phyloP scores from a whole-genome alignment of 192 early-diverging fungal genomes.

The Funneliformis geosporum region DNA sequence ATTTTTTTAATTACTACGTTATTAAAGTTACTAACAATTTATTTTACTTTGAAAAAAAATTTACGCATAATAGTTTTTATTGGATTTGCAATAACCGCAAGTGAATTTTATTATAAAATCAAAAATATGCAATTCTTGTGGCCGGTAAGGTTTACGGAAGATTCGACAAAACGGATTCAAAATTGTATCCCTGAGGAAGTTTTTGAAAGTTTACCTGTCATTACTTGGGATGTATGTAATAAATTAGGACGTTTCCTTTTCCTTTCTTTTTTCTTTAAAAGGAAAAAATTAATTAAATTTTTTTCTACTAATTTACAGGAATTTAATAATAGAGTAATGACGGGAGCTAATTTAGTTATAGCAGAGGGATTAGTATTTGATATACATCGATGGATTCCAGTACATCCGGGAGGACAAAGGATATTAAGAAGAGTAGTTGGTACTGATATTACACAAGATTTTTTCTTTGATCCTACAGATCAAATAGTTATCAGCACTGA shows the following conservation, averaged over 20 bases:
- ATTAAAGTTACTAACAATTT: background rate
- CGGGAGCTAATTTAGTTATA: slow-evolving; percentile 20
- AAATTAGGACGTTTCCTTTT: no score
- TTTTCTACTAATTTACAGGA: background rate
- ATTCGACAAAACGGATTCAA: background rate
- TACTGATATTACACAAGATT: slow-evolving; percentile 15
- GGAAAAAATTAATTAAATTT: background rate
- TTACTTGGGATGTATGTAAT: background rate
- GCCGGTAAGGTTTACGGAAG: background rate
- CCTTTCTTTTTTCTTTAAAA: no score
- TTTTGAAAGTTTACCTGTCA: background rate
- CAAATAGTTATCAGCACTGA: background rate
- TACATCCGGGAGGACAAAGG: slow-evolving; percentile 32
- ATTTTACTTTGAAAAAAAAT: background rate
- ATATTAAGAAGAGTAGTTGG: slow-evolving; percentile 24
- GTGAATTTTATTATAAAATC: background rate
- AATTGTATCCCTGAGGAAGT: background rate
- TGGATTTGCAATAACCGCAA: background rate
- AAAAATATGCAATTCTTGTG: background rate
- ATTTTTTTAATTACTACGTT: background rate
- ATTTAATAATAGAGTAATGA: background rate
- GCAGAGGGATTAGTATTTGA: slow-evolving; percentile 25
- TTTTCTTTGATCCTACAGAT: background rate
- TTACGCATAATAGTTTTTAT: background rate
- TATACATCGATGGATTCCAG: slow-evolving; percentile 21